Evolutionary conservation across 2,329 filamentous ascomycete species (phyloP).

Genomic region (Alternaria angustiovoidea): DNA sequence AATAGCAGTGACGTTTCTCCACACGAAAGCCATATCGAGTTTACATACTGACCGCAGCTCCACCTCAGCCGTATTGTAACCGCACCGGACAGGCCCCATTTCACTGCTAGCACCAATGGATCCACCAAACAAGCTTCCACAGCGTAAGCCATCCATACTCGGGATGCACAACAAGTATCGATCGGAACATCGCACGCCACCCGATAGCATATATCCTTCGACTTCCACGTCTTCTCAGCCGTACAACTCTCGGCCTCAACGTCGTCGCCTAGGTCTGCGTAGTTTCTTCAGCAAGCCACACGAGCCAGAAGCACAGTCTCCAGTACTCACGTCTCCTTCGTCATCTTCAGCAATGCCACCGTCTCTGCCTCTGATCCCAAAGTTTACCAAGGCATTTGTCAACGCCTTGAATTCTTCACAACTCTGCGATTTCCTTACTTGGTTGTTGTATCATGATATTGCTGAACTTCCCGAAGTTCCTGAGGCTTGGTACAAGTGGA

Average conservation of each 20-base stretch:
- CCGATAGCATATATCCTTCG: not conserved
- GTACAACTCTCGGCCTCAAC: not conserved
- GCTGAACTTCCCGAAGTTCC: slow-evolving; percentile 30
- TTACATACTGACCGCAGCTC: not conserved
- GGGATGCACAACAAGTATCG: not conserved
- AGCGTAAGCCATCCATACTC: slow-evolving; percentile 7
- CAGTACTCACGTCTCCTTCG: slow-evolving; percentile 10
- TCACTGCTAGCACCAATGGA: not conserved
- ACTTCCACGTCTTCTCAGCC: not conserved
- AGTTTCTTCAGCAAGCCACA: slow-evolving; percentile 2
- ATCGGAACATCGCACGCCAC: not conserved
- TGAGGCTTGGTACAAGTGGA: slow-evolving; percentile 22
- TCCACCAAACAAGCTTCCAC: not conserved
- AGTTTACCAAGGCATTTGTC: slow-evolving; percentile 24
- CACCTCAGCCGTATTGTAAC: not conserved
- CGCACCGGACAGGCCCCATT: not conserved
- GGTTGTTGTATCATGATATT: slow-evolving; percentile 36
- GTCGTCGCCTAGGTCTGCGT: slow-evolving; percentile 1
- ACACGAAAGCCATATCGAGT: not conserved
- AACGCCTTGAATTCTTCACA: slow-evolving; percentile 19
- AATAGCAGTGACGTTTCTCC: not conserved
- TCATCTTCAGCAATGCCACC: not conserved
- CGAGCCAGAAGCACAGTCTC: not conserved
- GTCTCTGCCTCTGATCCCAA: slow-evolving; percentile 5
- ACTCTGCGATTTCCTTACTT: slow-evolving; percentile 34